phyloP scores from a whole-genome alignment of 345 rosid species.

The Gossypium sturtianum region DNA sequence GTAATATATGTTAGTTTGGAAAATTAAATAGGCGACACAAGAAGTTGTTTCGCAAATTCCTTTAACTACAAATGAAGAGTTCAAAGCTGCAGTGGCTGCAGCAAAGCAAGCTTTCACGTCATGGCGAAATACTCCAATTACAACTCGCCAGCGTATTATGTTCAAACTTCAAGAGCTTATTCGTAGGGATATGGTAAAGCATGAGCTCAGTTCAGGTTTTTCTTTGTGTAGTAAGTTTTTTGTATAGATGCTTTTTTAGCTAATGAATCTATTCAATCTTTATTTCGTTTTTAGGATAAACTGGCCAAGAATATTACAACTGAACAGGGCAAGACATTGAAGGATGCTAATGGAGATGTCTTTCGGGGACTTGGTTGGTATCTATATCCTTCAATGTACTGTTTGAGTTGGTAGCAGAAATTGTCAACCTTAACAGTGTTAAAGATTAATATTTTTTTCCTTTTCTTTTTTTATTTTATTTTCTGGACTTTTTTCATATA shows the following conservation, averaged over 20 bases:
- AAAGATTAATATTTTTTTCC: background rate
- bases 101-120: constrained; percentile 80
- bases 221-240: background rate
- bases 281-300: constrained; percentile 50
- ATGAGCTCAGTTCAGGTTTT: constrained; percentile 2
- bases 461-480: background rate
- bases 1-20: background rate
- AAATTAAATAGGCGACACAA: constrained; percentile 71
- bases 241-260: constrained; percentile 1
- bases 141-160: constrained; percentile 86
- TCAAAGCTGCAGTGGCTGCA: constrained; percentile 81
- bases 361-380: constrained; percentile 87
- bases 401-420: constrained; percentile 2
- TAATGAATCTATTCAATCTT: background rate
- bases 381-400: background rate
- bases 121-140: constrained; percentile 87
- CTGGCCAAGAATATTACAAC: constrained; percentile 80
- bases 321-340: constrained; percentile 95
- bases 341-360: constrained; percentile 98
- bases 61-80: constrained; percentile 82
- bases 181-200: constrained; percentile 68
- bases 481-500: constrained; percentile 20
- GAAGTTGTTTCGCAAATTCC: constrained; percentile 83
- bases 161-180: constrained; percentile 91
- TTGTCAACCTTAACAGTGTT: background rate